Evolutionary conservation across 805 yeast species (phyloP), one percentile per base, ranked within the genome.

Genomic region (Suhomyces prunicola): DNA sequence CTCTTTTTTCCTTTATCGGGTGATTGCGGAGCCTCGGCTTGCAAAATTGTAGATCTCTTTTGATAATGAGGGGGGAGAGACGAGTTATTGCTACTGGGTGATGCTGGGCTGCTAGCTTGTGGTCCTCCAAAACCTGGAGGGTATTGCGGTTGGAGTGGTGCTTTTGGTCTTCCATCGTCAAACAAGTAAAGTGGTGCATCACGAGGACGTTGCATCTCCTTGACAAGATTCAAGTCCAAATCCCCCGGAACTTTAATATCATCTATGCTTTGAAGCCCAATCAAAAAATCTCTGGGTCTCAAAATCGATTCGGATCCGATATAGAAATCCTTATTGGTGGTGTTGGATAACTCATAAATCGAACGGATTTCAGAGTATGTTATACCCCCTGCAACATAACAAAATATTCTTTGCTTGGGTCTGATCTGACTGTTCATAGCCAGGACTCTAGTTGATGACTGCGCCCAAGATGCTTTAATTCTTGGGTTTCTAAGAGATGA

Each of bases 351-450:
- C 57, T 89, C 93, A 60, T 88, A 86, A 4, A 86, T 84, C 10
- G 89, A 79, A 56, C 93, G 80, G 27, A 87, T 72, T 68, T 94
- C 99, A 2, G 92, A 81, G 58, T 86, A 82, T 0, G 98, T 90
- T 19, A 88, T 70, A 7, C 98, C 99, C 22, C 99, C 99, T 1
- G 96, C 87, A 26, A 90, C 80, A 63, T 84, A 94, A 52, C 91
- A 82, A 58, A 92, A 81, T 6, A 92, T 75, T 48, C 94, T 75
- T 64, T 90, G 97, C 58, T 84, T 70, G 22, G 69, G 61, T n/a
- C 65, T 56, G 15, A 40, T 35, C 22, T 24, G 48, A 17, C 17
- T 17, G 8, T 36, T 26, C 24, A 45, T n/a, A 10, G 33, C 29
- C 50, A 46, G 48, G 39, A 44, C 39, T 50, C 50, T 59, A 2